Conservation (phyloP, 1,284 basidiomycete genomes). For the Heterobasidion occidentale region DNA sequence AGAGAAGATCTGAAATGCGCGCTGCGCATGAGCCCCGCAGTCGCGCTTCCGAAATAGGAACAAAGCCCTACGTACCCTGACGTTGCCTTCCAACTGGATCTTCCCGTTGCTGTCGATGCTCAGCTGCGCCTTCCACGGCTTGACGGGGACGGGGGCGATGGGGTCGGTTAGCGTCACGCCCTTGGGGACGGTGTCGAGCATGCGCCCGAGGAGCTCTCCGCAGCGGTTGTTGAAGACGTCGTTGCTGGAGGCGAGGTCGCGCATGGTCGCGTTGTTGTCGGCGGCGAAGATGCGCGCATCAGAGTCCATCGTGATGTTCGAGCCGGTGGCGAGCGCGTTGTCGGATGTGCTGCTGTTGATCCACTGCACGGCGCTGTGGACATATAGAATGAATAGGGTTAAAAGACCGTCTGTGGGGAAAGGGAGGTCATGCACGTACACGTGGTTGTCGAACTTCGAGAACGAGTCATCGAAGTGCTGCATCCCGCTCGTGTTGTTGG, state of each 20-base stretch:
- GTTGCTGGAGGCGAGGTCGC: not conserved
- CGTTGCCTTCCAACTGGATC: no score
- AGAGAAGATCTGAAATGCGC: no score
- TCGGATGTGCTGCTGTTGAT: not conserved
- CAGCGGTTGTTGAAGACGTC: not conserved
- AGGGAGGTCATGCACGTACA: no score
- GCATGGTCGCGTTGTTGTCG: not conserved
- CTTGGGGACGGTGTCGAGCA: not conserved
- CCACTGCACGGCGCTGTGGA: not conserved
- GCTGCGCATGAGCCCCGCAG: no score
- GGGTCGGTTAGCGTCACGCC: not conserved
- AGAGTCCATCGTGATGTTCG: not conserved
- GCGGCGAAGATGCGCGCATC: not conserved
- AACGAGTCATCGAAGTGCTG: not conserved
- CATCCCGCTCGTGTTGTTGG: not conserved
- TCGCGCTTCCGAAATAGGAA: no score
- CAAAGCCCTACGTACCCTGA: no score
- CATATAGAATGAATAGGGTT: no score
- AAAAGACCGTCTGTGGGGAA: no score
- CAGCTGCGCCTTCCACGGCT: not conserved
- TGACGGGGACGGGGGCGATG: not conserved
- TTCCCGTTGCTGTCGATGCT: no score
- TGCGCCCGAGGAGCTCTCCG: not conserved
- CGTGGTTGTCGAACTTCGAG: not conserved
- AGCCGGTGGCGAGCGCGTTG: not conserved